phyloP scores from a whole-genome alignment of 495 filamentous ascomycete species.

The Trichodelitschia bisporula region DNA sequence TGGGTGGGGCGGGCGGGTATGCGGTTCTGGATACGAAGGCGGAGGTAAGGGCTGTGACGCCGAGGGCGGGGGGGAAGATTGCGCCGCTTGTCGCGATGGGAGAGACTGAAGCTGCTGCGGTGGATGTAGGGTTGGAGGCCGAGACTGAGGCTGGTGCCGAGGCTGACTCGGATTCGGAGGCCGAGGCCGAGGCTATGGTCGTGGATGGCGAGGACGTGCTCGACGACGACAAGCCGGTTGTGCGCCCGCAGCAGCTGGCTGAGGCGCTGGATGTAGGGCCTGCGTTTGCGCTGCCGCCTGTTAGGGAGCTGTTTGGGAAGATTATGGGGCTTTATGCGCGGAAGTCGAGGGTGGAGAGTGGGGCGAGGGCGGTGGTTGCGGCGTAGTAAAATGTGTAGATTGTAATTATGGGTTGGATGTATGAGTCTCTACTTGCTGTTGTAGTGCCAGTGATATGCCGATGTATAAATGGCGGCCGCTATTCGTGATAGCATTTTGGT shows the following conservation, averaged over 20 bases:
- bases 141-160: not conserved
- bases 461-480: too few relatives aligned
- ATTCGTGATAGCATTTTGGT: too few relatives aligned
- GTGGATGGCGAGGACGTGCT: not conserved
- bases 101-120: not conserved
- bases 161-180: not conserved
- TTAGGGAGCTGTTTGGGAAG: slow-evolving; percentile 52
- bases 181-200: not conserved
- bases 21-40: not conserved
- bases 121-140: not conserved
- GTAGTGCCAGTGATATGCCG: too few relatives aligned
- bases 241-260: slow-evolving; percentile 39
- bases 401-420: too few relatives aligned
- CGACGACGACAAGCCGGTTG: slow-evolving; percentile 23
- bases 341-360: too few relatives aligned
- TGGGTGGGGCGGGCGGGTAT: not conserved
- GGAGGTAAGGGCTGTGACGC: slow-evolving; percentile 1
- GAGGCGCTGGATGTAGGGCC: slow-evolving; percentile 50
- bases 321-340: slow-evolving; percentile 35
- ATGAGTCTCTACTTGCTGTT: too few relatives aligned
- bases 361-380: too few relatives aligned
- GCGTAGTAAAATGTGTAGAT: too few relatives aligned
- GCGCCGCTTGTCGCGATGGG: too few relatives aligned
- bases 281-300: slow-evolving; percentile 50
- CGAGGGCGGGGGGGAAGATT: too few relatives aligned